Conservation (phyloP, 805 yeast species). For the Candida parachauliodes region DNA sequence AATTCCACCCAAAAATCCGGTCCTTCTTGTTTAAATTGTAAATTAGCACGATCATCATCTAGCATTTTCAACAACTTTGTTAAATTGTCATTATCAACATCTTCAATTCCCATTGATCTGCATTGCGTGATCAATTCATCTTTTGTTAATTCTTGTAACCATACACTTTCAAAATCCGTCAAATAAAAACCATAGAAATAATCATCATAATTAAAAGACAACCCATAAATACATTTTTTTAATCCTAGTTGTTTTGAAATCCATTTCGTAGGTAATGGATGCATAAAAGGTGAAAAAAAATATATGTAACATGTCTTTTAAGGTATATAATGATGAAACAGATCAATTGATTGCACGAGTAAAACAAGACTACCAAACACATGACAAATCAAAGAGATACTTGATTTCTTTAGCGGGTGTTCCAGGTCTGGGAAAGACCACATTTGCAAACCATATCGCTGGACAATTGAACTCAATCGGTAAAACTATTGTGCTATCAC, state of each 20-base stretch:
- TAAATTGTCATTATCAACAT: slow-evolving; percentile 16
- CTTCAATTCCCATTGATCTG: slow-evolving; percentile 24
- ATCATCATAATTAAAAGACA: slow-evolving; percentile 4
- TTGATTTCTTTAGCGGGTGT: slow-evolving; percentile 65
- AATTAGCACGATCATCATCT: slow-evolving; percentile 7
- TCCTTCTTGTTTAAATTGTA: neutral
- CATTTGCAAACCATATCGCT: slow-evolving; percentile 51
- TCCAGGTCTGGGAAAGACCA: slow-evolving; percentile 86
- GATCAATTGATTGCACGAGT: slow-evolving; percentile 9
- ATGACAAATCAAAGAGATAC: slow-evolving; percentile 3
- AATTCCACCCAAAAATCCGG: neutral
- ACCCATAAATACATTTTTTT: slow-evolving; percentile 14
- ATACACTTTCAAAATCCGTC: slow-evolving; percentile 25
- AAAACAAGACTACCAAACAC: neutral
- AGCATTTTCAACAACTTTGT: slow-evolving; percentile 14
- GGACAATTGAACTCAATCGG: slow-evolving; percentile 14
- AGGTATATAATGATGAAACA: slow-evolving; percentile 3
- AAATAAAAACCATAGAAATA: slow-evolving; percentile 20
- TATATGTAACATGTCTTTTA: neutral
- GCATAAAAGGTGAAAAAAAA: slow-evolving; percentile 1
- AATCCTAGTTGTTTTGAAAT: slow-evolving; percentile 1
- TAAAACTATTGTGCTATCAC: slow-evolving; percentile 27
- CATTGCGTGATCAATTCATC: slow-evolving; percentile 17
- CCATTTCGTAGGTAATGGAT: slow-evolving; percentile 14
- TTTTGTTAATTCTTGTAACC: slow-evolving; percentile 20